Evolutionary conservation across 495 filamentous ascomycete genomes (phyloP), one percentile per base, ranked within the genome.

Genomic region (Podospora appendiculata): DNA sequence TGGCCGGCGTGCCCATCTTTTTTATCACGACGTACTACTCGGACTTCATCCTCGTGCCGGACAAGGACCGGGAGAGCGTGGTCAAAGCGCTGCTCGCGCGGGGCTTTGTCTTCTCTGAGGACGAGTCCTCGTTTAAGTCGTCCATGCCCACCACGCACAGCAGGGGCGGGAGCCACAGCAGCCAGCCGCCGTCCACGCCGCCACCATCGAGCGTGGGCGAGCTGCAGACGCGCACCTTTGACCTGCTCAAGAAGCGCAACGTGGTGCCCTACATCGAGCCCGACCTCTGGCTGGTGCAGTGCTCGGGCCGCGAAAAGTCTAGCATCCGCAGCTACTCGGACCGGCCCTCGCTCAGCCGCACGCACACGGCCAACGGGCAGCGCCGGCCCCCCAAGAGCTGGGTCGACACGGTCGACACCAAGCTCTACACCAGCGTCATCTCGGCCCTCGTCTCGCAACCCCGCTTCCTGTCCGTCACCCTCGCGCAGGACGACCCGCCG

Each of bases 11-110:
- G 35, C 87, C 93, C 39, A 95, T 98, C 56, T 96, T 97, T 68
- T 97, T 98, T 75, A 94, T 96, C 62, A 95, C 92, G 1, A 97
- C 93, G 18, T 98, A 98, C 67, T 96, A 95, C 65, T 89, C 88
- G 11, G 93, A 98, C 69, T 98, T 95, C 71, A 95, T 98, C 57
- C 76, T 98, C 14, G 89, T 97, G 5, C 93, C 93, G 5, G 70
- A 76, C 39, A 86, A 84, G 57, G 81, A 82, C 65, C 83, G 86
- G 39, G 65, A 72, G 8, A 80, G 79, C 36, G 92, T 97, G 41
- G 82, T 91, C 40, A 75, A 80, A 45, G 83, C 88, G 0, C 79
- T 97, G 12, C 80, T 92, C 52, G 80, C 80, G 13, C 81, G 84
- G 32, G 90, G 90, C 32, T 97, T 97, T 69, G 79, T 82, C 55